A percentile compares a stretch with the other conserved stretches of the same genome.
Conservation (phyloP, 1,284 basidiomycete species). For the Cystobasidium sp. region DNA sequence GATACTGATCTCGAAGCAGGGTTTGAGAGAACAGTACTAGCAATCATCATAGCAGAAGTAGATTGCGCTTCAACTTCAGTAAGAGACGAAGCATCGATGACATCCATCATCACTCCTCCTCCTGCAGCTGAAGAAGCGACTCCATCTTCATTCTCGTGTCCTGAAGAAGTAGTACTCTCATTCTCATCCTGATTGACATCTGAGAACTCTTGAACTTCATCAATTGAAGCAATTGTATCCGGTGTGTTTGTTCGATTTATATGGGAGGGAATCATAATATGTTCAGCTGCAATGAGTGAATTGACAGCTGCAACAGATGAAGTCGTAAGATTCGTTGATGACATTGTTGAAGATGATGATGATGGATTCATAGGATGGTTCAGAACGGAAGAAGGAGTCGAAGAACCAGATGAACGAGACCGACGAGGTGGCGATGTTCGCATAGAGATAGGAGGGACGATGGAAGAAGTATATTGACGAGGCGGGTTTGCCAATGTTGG, state of each 20-base stretch:
- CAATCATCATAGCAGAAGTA: slow-evolving; percentile 6
- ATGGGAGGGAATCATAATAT: background rate
- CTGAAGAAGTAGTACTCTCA: slow-evolving; percentile 28
- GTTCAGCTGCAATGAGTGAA: slow-evolving; percentile 2
- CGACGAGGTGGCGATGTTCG: background rate
- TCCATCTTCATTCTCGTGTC: slow-evolving; percentile 41
- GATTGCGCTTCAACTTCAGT: slow-evolving; percentile 1
- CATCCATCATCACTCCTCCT: slow-evolving; percentile 17
- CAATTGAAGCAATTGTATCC: slow-evolving; percentile 41
- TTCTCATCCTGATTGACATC: slow-evolving; percentile 32
- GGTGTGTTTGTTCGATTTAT: slow-evolving; percentile 39
- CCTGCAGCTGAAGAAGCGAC: too few relatives aligned
- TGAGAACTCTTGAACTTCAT: slow-evolving; percentile 31
- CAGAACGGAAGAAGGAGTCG: slow-evolving; percentile 1
- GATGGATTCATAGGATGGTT: background rate
- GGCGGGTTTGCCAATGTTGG: background rate
- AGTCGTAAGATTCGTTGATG: background rate
- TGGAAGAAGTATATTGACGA: background rate
- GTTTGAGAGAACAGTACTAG: slow-evolving; percentile 3
- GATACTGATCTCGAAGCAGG: slow-evolving; percentile 25
- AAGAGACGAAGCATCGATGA: background rate
- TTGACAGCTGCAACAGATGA: slow-evolving; percentile 12
- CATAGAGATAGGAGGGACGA: background rate
- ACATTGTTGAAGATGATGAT: background rate
- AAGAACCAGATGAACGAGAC: slow-evolving; percentile 1